Conservation (phyloP, 345 rosid genomes). For the Citrus mangshanensis region DNA sequence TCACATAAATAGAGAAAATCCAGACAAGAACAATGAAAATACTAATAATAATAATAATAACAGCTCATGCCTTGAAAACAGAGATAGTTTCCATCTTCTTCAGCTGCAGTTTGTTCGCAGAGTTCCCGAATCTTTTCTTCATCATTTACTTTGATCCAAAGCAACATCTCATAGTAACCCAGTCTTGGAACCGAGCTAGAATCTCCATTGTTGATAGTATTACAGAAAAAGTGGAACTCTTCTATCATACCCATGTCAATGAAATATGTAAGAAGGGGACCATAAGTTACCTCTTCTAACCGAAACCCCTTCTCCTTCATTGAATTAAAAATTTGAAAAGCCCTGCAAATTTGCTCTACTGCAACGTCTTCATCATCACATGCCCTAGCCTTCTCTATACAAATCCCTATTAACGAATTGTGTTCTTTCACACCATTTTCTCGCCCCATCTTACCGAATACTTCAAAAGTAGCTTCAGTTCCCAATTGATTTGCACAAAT, state of each 20-base stretch:
- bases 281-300: constrained; percentile 55
- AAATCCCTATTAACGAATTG: constrained; percentile 47
- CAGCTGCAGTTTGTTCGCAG: constrained; percentile 30
- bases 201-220: constrained; percentile 37
- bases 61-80: constrained; percentile 39
- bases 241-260: constrained; percentile 63
- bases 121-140: constrained; percentile 59
- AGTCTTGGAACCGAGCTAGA: constrained; percentile 38
- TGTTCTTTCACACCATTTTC: constrained; percentile 66
- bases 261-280: constrained; percentile 62
- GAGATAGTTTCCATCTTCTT: constrained; percentile 22
- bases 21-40: not conserved
- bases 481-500: constrained; percentile 53
- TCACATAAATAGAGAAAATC: not conserved
- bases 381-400: constrained; percentile 48
- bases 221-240: constrained; percentile 47
- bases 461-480: constrained; percentile 33
- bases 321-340: constrained; percentile 34
- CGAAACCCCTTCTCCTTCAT: constrained; percentile 77
- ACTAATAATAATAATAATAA: not conserved
- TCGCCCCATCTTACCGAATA: constrained; percentile 52
- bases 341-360: constrained; percentile 38
- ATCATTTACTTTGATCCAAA: constrained; percentile 45
- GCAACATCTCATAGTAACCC: constrained; percentile 87
- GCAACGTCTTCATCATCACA: constrained; percentile 44